Evolutionary conservation across 1,284 basidiomycete species (phyloP), one percentile per base, ranked within the genome.

Genomic region (Schizophyllum commune): DNA sequence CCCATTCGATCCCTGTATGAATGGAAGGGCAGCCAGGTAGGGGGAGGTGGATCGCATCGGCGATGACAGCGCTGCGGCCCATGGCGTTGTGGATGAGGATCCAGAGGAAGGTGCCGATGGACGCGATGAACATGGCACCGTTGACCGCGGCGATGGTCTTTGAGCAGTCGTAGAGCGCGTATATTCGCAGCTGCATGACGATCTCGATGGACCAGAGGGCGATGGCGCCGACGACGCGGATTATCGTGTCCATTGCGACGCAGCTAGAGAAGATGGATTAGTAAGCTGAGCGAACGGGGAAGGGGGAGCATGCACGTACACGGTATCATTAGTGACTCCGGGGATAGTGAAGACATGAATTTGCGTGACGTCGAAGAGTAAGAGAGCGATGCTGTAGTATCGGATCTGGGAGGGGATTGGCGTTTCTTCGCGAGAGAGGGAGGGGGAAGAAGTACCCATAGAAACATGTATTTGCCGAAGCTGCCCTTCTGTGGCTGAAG

Each of bases 171-270:
- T 69, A 78, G 11, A 78, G 62, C 7, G 73, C 74, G 62, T 77
- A 77, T 19, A 77, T 69, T 5, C 76, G 70, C 32, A 77, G 61
- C 62, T 77, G 75, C 74, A 78, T 75, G 56, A 77, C 68, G 51
- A 78, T 74, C 64, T 78, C 76, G 32, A 78, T 69, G 33, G 73
- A 69, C 77, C 77, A 79, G 1, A 79, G 66, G 53, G 72, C 73
- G 32, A 79, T 66, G 5, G 74, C 75, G 15, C 76, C 76, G 8
- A 72, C 69, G 39, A 77, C 68, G 19, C 75, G 71, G 11, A 70
- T 75, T 19, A 72, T 69, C 7, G 75, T 72, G 61, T 76, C 75
- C 65, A 75, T 73, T 17, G 69, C 70, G 7, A 77, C 68, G 59
- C 75, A 77, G n/a, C 73, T 77, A 55, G 20, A 54, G 32, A n/a